These are phyloP conservation scores for Diaporthe vaccinii DNA, from an alignment of 2,329 filamentous ascomycete genomes.

Conservation along the genomic window DNA sequence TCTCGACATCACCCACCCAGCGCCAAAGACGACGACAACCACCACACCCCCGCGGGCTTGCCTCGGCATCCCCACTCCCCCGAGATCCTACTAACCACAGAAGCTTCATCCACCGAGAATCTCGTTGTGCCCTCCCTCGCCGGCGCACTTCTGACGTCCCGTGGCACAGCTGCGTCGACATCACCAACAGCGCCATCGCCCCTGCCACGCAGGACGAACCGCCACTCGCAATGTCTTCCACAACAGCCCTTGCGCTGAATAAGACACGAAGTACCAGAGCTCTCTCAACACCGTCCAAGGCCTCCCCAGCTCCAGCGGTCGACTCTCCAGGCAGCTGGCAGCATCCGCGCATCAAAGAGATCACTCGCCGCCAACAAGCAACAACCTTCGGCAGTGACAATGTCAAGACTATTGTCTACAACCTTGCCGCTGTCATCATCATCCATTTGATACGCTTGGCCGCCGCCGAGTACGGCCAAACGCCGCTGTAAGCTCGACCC, in stretches of 20 bases:
- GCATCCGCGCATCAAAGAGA: constrained; percentile 90
- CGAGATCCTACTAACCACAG: constrained; percentile 23
- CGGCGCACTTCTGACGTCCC: background rate
- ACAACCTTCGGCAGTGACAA: constrained; percentile 85
- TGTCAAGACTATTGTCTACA: constrained; percentile 77
- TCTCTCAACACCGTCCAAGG: constrained; percentile 45
- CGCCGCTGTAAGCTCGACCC: constrained; percentile 54
- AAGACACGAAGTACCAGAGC: constrained; percentile 38
- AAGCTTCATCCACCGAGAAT: constrained; percentile 31
- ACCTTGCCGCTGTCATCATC: constrained; percentile 62
- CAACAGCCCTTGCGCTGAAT: constrained; percentile 42
- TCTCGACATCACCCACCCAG: constrained; percentile 12
- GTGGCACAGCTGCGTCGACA: background rate
- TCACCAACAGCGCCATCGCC: background rate
- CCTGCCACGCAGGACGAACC: background rate
- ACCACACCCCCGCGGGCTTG: constrained; percentile 25
- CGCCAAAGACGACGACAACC: constrained; percentile 17
- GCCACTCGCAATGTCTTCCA: constrained; percentile 50
- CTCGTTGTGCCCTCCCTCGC: background rate
- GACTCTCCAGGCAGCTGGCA: constrained; percentile 86
- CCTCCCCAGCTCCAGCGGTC: constrained; percentile 47
- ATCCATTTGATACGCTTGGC: constrained; percentile 54
- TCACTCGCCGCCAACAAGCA: constrained; percentile 83
- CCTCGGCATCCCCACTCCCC: constrained; percentile 23
- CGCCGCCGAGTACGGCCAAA: constrained; percentile 51